phyloP scores from a whole-genome alignment of 805 yeast species.

The Grigorovia yakushimaensis region DNA sequence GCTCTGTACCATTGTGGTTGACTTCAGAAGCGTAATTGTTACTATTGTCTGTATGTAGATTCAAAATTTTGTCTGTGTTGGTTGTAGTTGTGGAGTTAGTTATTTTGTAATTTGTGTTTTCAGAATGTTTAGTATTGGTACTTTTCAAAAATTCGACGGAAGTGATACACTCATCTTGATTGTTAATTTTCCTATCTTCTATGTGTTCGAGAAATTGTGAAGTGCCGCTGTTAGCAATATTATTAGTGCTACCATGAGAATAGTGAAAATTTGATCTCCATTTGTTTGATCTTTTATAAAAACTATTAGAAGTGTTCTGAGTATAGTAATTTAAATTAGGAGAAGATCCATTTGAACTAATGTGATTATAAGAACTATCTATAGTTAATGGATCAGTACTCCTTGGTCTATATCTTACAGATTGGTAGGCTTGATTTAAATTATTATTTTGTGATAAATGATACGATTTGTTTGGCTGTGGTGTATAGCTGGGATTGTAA shows the following conservation, averaged over 20 bases:
- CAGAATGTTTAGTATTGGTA: no score
- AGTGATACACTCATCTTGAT: no score
- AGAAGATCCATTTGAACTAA: not conserved
- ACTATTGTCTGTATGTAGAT: no score
- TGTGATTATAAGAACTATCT: not conserved
- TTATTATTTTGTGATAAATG: not conserved
- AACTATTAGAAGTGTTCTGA: slow-evolving; percentile 9
- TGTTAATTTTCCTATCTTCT: not conserved
- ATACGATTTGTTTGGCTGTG: not conserved
- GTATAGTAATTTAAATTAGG: slow-evolving; percentile 1
- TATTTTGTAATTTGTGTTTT: no score
- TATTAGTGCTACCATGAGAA: not conserved
- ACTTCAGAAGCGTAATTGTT: no score
- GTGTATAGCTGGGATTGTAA: not conserved
- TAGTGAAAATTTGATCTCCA: slow-evolving; percentile 14
- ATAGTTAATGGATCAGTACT: slow-evolving; percentile 1
- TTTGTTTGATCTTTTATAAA: slow-evolving; percentile 15
- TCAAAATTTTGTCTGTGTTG: no score
- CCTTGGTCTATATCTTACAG: slow-evolving; percentile 24
- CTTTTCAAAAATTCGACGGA: no score
- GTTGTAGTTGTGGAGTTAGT: no score
- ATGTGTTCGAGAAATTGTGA: not conserved
- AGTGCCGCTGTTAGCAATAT: not conserved
- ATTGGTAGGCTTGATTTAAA: not conserved
- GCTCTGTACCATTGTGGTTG: no score